Percentiles rank a stretch among this genome's conserved stretches.
Conservation (phyloP, 2,329 filamentous ascomycete species). For the Colletotrichum orchidophilum region DNA sequence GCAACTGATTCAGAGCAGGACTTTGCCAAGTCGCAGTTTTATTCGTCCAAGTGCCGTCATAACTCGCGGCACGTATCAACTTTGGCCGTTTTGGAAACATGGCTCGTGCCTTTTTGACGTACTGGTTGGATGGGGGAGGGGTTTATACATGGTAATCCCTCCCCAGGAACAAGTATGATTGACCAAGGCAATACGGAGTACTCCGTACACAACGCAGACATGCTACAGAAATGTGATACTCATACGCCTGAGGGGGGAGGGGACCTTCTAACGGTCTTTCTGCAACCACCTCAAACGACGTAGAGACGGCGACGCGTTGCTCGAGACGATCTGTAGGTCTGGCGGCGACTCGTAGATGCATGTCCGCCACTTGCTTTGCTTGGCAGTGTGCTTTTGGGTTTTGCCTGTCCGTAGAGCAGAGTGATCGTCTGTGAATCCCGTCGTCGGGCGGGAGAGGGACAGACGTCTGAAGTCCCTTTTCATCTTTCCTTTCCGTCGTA, state of each 20-base stretch:
- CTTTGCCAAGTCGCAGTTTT: neutral
- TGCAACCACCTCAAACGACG: neutral
- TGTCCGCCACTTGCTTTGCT: neutral
- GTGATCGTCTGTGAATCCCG: neutral
- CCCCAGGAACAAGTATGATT: neutral
- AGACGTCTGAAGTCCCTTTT: neutral
- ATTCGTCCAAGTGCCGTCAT: slow-evolving; percentile 8
- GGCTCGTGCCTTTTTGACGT: neutral
- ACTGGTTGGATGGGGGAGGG: neutral
- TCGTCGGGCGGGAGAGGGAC: neutral
- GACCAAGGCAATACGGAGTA: neutral
- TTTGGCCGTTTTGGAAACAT: slow-evolving; percentile 9
- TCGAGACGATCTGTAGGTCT: neutral
- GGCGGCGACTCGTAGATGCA: neutral
- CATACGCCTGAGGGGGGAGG: neutral
- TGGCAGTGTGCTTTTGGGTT: neutral
- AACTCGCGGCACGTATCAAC: slow-evolving; percentile 24
- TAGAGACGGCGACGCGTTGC: neutral
- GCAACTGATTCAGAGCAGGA: slow-evolving; percentile 24
- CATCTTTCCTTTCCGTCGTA: neutral
- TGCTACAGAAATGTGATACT: neutral
- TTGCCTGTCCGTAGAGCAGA: neutral
- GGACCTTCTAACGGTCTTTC: neutral
- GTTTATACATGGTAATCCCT: neutral
- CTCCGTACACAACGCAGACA: too few species aligned